Percentiles rank a stretch among this genome's conserved stretches.
These are phyloP conservation scores for Gossypium ekmanianum DNA, from an alignment of 345 rosid species.

Conservation along the genomic window DNA sequence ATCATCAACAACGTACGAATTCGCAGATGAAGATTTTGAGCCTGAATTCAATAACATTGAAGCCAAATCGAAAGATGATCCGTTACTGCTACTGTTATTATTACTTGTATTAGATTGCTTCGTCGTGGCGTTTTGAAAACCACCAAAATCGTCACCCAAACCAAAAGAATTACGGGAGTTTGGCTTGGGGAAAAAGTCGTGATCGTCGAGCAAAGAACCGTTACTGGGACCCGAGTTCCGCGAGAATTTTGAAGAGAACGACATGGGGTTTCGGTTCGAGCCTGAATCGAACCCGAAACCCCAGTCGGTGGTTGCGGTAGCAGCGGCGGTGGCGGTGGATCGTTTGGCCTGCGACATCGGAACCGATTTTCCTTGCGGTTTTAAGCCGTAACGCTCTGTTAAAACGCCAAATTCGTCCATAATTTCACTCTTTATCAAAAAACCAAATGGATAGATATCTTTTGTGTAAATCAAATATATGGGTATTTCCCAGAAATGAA, in stretches of 20 bases:
- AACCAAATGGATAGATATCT: neutral
- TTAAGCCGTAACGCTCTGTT: constrained; percentile 77
- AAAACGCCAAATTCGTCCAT: constrained; percentile 88
- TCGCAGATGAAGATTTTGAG: constrained; percentile 24
- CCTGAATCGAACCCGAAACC: constrained; percentile 22
- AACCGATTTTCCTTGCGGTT: constrained; percentile 82
- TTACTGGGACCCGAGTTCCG: constrained; percentile 29
- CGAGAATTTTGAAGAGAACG: constrained; percentile 27
- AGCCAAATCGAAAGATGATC: constrained; percentile 44
- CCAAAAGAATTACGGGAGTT: constrained; percentile 32
- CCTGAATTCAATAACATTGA: constrained; percentile 42
- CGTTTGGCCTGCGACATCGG: constrained; percentile 73
- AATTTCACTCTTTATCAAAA: neutral
- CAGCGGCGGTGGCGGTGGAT: constrained; percentile 19
- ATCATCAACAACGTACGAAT: constrained; percentile 36
- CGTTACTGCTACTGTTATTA: constrained; percentile 16
- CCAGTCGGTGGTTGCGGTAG: constrained; percentile 25
- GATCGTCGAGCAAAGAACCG: constrained; percentile 31
- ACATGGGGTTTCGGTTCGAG: constrained; percentile 19
- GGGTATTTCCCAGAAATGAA: constrained; percentile 3
- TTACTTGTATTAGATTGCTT: constrained; percentile 18
- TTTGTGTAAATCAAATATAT: neutral
- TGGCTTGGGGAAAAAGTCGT: constrained; percentile 23
- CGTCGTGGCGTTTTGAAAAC: constrained; percentile 30
- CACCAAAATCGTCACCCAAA: constrained; percentile 44